Conservation (phyloP, 2,329 filamentous ascomycete genomes). For the Thelonectria blattea region DNA sequence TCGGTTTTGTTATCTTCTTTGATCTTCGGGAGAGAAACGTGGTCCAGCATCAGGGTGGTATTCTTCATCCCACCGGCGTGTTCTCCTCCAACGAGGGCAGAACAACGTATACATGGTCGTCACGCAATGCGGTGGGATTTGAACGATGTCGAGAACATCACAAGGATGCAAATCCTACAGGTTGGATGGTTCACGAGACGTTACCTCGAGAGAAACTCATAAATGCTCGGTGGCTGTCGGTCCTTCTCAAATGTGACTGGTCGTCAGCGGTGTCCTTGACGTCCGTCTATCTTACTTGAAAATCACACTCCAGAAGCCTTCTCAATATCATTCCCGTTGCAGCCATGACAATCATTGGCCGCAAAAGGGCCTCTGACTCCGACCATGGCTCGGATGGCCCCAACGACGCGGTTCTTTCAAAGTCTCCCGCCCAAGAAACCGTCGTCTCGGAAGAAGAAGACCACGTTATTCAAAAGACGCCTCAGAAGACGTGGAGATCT, state of each 20-base stretch:
- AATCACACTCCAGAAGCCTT: background rate
- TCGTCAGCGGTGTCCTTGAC: background rate
- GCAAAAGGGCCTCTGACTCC: background rate
- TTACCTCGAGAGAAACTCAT: background rate
- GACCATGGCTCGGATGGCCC: background rate
- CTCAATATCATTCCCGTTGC: background rate
- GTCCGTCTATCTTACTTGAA: too few relatives aligned
- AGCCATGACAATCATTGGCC: background rate
- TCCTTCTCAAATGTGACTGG: background rate
- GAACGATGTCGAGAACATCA: background rate
- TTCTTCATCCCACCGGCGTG: slow-evolving; percentile 13
- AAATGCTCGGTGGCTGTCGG: background rate
- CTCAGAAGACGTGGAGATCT: slow-evolving; percentile 45
- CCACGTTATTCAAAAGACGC: slow-evolving; percentile 7
- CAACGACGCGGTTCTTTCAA: background rate
- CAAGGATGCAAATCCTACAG: background rate
- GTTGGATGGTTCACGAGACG: background rate
- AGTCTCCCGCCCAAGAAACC: background rate
- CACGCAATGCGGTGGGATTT: slow-evolving; percentile 18
- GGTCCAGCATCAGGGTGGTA: background rate
- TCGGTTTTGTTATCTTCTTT: background rate
- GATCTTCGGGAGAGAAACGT: background rate
- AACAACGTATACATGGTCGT: background rate
- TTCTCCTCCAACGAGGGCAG: background rate
- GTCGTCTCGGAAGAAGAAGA: background rate